Evolutionary conservation across 192 early-diverging fungal genomes (phyloP), one percentile per base, ranked within the genome.

Genomic region (Umbelopsis ramanniana): DNA sequence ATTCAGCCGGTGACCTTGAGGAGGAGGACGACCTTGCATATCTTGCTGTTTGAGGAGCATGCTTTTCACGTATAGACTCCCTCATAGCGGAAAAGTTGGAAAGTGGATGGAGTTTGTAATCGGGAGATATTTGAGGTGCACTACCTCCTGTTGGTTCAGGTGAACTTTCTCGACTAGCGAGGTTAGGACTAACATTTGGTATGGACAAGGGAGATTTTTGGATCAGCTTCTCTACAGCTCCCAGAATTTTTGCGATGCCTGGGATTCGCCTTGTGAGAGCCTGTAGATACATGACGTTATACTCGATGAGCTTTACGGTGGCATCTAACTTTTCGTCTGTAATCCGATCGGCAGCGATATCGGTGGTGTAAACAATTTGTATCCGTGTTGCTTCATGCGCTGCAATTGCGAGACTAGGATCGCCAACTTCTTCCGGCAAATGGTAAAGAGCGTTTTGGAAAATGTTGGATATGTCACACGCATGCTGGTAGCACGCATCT

Each of bases 81-180:
- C 67, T 24, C 67, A 68, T 47, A 15, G 46, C 23, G 23, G 45
- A 24, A 45, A 68, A 68, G 67, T 23, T 48, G 22, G 67, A 68
- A 9, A 68, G 67, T 1, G 67, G 67, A 23, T 68, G 67, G 4
- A 68, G 67, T n/a, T 68, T 68, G 67, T 68, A 68, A 5, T 68
- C 67, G 3, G 67, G 45, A 40, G 67, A 68, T 24, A 48, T 68
- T 45, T 68, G 67, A n/a, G 67, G 43, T 37, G 67, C 12, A 22
- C 21, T 15, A 14, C 11, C 40, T 2, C 9, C 40, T 24, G 45
- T 10, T 14, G 43, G 43, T 45, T 68, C 67, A 29, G 67, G 67
- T 21, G 67, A 47, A 12, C 45, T 68, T 4, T 68, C 67, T 46
- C 45, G 46, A 29, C 67, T 68, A 21, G 11, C 23, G 9, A n/a